A percentile compares a stretch with the other conserved stretches of the same genome.
phyloP scores from a whole-genome alignment of 768 basidiomycete species.

The Lentinula edodes region DNA sequence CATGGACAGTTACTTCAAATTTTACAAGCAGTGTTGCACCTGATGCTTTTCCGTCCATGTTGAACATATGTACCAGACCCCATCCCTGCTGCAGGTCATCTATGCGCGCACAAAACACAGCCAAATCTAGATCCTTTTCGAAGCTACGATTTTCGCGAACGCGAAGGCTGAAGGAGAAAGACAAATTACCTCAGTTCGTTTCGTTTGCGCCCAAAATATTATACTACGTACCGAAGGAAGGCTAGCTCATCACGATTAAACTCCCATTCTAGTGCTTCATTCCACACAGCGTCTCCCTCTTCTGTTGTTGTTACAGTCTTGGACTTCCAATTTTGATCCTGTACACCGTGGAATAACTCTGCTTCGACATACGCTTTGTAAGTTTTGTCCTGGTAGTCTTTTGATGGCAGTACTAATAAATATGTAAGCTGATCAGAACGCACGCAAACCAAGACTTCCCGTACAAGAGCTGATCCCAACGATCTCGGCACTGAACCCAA shows the following conservation, averaged over 20 bases:
- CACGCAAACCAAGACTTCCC: constrained; percentile 13
- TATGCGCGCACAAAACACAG: constrained; percentile 48
- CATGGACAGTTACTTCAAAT: constrained; percentile 1
- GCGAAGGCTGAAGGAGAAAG: background rate
- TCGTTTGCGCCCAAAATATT: background rate
- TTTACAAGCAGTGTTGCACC: constrained; percentile 31
- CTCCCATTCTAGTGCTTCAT: constrained; percentile 42
- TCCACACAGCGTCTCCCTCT: constrained; percentile 37
- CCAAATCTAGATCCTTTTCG: constrained; percentile 42
- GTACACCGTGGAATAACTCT: constrained; percentile 35
- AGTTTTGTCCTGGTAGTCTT: constrained; percentile 28
- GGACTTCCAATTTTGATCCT: constrained; percentile 39
- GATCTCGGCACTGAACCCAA: constrained; percentile 26
- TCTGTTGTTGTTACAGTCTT: constrained; percentile 28
- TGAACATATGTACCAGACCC: constrained; percentile 44
- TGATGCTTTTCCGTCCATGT: constrained; percentile 43
- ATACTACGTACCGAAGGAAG: constrained; percentile 41
- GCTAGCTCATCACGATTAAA: constrained; percentile 45
- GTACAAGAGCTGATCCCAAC: constrained; percentile 40
- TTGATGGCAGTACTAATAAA: constrained; percentile 38
- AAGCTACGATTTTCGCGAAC: constrained; percentile 28
- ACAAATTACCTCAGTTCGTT: background rate
- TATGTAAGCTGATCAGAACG: background rate
- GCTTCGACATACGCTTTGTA: constrained; percentile 40
- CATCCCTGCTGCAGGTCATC: constrained; percentile 40